Percentiles rank a stretch among this genome's conserved stretches.
These are phyloP conservation scores for Thraustotheca clavata DNA, from an alignment of 352 stramenopile genomes.

Conservation along the genomic window DNA sequence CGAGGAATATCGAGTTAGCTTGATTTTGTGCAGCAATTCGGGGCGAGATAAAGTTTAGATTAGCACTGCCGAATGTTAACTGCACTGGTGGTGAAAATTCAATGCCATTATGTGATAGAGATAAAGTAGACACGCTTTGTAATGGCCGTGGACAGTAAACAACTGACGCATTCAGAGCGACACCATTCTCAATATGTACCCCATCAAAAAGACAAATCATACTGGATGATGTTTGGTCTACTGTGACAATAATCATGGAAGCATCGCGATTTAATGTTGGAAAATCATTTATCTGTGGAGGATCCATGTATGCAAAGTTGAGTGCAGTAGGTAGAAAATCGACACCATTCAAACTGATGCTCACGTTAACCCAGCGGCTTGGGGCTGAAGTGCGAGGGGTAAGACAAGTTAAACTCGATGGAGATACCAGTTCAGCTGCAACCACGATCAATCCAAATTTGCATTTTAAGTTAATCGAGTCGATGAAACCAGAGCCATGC, in stretches of 20 bases:
- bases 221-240: too few relatives aligned
- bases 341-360: constrained; percentile 1
- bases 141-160: not conserved
- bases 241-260: too few relatives aligned
- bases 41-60: not conserved
- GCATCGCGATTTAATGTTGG: too few relatives aligned
- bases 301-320: not conserved
- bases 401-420: constrained; percentile 14
- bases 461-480: not conserved
- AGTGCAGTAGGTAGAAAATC: not conserved
- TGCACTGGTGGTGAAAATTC: not conserved
- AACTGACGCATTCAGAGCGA: not conserved
- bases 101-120: not conserved
- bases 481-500: not conserved
- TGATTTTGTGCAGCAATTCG: not conserved
- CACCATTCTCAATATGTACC: not conserved
- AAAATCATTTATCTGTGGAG: too few relatives aligned
- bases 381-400: not conserved
- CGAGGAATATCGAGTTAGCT: not conserved
- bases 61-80: not conserved
- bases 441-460: constrained; percentile 23
- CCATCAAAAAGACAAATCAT: not conserved
- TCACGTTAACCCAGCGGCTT: not conserved
- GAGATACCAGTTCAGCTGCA: constrained; percentile 9
- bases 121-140: not conserved